Percentiles rank a stretch among this genome's conserved stretches.
Conservation (phyloP, 1,139 yeast species). For the Scheffersomyces quercinus region DNA sequence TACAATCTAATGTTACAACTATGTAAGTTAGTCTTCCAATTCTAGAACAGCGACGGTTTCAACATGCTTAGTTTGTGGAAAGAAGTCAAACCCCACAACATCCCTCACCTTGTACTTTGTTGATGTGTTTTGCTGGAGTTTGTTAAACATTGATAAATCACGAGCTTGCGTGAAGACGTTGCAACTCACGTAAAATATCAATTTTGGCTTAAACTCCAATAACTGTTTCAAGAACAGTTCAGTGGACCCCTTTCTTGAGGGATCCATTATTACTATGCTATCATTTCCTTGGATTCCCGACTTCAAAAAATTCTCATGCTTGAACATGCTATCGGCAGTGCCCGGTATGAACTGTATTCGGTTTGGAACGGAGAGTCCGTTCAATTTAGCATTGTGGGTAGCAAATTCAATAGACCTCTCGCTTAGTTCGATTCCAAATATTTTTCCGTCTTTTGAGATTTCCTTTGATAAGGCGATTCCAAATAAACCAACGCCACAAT, state of each 20-base stretch:
- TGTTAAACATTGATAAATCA: conserved; percentile 33
- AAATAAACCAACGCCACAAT: conserved; percentile 51
- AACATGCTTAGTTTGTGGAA: conserved; percentile 51
- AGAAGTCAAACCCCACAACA: conserved; percentile 46
- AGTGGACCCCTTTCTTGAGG: conserved; percentile 47
- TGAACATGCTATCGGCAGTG: conserved; percentile 37
- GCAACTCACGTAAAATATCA: conserved; percentile 45
- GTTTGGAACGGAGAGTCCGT: conserved; percentile 31
- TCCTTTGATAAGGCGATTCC: conserved; percentile 37
- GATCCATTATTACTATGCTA: conserved; percentile 45
- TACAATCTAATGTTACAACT: not conserved
- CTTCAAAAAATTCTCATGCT: conserved; percentile 22
- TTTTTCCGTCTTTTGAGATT: conserved; percentile 32
- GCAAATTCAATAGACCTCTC: conserved; percentile 36
- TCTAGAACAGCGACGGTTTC: conserved; percentile 45
- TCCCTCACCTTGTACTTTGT: conserved; percentile 29
- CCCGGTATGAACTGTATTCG: conserved; percentile 40
- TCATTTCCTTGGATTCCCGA: conserved; percentile 31
- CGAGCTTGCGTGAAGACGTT: conserved; percentile 51
- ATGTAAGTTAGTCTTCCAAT: conserved; percentile 8
- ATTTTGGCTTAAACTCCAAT: conserved; percentile 36
- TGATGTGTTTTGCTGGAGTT: conserved; percentile 18
- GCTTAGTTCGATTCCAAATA: conserved; percentile 47
- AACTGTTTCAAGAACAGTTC: conserved; percentile 35
- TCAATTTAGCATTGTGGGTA: conserved; percentile 39